Evolutionary conservation across 345 rosid species (phyloP), one percentile per base, ranked within the genome.

Genomic region (Citrus reticulata): DNA sequence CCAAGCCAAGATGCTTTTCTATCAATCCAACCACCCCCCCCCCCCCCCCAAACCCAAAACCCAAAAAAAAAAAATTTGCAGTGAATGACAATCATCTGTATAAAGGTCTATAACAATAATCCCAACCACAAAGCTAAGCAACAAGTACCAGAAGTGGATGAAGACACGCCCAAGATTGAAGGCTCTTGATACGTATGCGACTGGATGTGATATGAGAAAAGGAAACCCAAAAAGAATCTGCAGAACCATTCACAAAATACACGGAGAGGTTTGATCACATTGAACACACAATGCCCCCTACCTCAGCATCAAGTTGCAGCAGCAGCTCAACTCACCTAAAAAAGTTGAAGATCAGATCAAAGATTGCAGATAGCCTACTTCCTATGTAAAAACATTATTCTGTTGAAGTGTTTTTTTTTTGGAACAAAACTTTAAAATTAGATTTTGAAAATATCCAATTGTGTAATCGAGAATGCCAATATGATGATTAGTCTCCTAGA

Each of bases 121-220:
- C 46, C 7, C 17, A 63, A 61, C 17, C 68, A 78, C 22, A 79
- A 59, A 46, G 65, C 84, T 55, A 77, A 72, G 75, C 58, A 70
- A 67, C 17, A 68, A 70, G 81, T 93, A 96, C 99, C 97, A 96
- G 86, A 94, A 96, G 85, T 96, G 98, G 84, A 94, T 90, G 85
- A 96, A 93, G 74, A 96, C 91, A 22, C 97, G 95, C 68, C 99
- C 97, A 84, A 94, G 95, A 84, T 96, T 92, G 90, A 96, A 96
- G 77, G 99, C 98, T 73, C 87, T 82, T 6, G 97, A 89, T 65
- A 96, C 76, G 80, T 96, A 96, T 57, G 90, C 86, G 72, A 91
- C 51, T 5, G 99, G 97, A 82, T 90, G 58, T 54, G 94, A 70
- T 34, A 87, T n/a, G 79, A 96, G 80, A 87, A 96, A 94, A 30